phyloP scores from a whole-genome alignment of 805 yeast species.

The Yarrowia deformans region DNA sequence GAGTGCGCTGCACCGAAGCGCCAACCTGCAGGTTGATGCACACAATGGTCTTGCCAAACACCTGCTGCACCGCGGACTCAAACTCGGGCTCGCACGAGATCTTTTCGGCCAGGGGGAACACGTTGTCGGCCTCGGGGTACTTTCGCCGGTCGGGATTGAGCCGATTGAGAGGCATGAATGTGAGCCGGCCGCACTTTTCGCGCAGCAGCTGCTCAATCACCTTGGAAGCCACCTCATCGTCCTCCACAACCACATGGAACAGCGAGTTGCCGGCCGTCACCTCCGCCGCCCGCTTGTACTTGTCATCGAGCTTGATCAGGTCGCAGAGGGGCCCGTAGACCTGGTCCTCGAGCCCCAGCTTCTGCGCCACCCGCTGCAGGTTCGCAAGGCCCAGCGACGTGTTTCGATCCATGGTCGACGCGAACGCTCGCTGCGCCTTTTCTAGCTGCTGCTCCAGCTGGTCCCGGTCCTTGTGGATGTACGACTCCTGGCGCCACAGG shows the following conservation, averaged over 20 bases:
- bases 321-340: slow-evolving; percentile 90
- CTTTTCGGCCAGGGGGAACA: slow-evolving; percentile 77
- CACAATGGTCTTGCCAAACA: slow-evolving; percentile 83
- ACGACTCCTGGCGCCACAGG: slow-evolving; percentile 82
- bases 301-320: slow-evolving; percentile 77
- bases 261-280: slow-evolving; percentile 86
- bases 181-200: slow-evolving; percentile 79
- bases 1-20: slow-evolving; percentile 65
- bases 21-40: slow-evolving; percentile 74
- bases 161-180: slow-evolving; percentile 89
- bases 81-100: slow-evolving; percentile 66
- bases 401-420: slow-evolving; percentile 57
- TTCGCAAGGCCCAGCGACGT: slow-evolving; percentile 64
- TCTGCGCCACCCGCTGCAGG: slow-evolving; percentile 67
- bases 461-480: slow-evolving; percentile 62
- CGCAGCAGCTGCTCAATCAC: slow-evolving; percentile 78
- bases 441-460: slow-evolving; percentile 63
- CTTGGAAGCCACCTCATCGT: slow-evolving; percentile 79
- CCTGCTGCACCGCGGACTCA: slow-evolving; percentile 73
- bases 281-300: slow-evolving; percentile 85
- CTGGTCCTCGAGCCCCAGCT: slow-evolving; percentile 62
- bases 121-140: slow-evolving; percentile 65
- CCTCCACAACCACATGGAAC: slow-evolving; percentile 89
- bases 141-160: slow-evolving; percentile 54
- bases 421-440: slow-evolving; percentile 64